These are phyloP conservation scores for Monilinia aucupariae DNA, from an alignment of 2,329 filamentous ascomycete species.

Conservation along the genomic window DNA sequence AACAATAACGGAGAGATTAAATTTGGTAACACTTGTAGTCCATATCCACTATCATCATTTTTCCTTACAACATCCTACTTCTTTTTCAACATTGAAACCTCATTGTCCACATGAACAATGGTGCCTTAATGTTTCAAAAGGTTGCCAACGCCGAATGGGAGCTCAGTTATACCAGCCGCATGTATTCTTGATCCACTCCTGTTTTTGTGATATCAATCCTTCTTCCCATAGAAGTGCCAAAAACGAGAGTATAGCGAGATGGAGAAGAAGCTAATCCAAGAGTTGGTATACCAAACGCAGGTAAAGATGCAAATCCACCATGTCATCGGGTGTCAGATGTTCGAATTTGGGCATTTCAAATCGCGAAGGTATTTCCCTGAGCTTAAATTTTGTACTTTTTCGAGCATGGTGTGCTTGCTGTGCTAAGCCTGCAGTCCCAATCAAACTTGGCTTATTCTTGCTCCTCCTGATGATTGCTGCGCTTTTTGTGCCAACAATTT, in stretches of 20 bases:
- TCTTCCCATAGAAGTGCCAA: accelerated
- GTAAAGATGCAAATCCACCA: neutral
- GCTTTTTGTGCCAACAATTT: neutral
- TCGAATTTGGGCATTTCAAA: neutral
- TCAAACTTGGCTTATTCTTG: neutral
- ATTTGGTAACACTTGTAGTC: neutral
- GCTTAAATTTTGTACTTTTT: neutral
- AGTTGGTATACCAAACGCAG: conserved; percentile 2
- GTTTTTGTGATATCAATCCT: neutral
- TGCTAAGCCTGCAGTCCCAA: conserved; percentile 7
- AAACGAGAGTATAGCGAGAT: neutral
- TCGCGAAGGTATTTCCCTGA: neutral
- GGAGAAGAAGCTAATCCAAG: neutral
- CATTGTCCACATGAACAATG: neutral
- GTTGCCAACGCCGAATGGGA: neutral
- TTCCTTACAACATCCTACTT: neutral
- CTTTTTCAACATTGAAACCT: neutral
- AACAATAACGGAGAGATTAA: neutral
- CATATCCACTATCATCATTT: neutral
- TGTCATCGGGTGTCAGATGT: neutral
- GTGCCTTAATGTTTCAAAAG: neutral
- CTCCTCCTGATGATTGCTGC: neutral
- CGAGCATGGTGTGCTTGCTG: neutral
- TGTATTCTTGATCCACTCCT: neutral
- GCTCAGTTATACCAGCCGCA: neutral